Evolutionary conservation across 257 asterid species (phyloP), one percentile per base, ranked within the genome.

Genomic region (Plectranthus barbatus): DNA sequence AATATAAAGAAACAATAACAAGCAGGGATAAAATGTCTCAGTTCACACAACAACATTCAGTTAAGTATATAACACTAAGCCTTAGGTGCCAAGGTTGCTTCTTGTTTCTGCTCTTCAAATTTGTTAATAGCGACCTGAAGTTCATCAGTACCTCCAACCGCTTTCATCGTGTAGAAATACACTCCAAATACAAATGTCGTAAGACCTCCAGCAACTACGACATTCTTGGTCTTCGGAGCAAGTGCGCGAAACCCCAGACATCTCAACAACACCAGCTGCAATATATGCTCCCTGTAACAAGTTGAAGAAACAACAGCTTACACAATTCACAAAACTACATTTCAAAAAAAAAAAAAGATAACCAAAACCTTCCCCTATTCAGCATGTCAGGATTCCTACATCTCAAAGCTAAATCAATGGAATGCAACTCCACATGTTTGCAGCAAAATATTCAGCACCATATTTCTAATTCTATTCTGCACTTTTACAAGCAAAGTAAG

Each of bases 81-180:
- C 60, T 81, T 80, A 0, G 83, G 73, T 4, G 68, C 69, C 67
- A 76, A 40, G 40, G 76, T 65, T 62, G 80, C 54, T 71, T 77
- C 82, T 7, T 74, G 34, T 67, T 88, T 86, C 53, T 79, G 84
- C 7, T 34, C 83, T 76, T 89, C 97, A 62, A 86, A 83, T 71
- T 89, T 86, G 76, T 89, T 90, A 7, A 89, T 84, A 45, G 95
- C 97, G 9, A 86, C 78, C 77, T 86, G 94, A 78, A 86, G 87
- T 75, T 90, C 97, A 64, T 90, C 97, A 1, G 86, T 34, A 48
- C 97, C 85, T 13, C 95, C 94, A 57, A 90, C 97, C 14, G 95
- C 97, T 75, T 81, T 79, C 97, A 86, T 90, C 0, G 97, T 90
- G 79, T 90, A 84, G 83, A 76, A 90, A 66, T 86, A 86, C 67